A percentile compares a stretch with the other conserved stretches of the same genome.
These are phyloP conservation scores for Trifolium subterraneum DNA, from an alignment of 306 rosid genomes.

Conservation along the genomic window DNA sequence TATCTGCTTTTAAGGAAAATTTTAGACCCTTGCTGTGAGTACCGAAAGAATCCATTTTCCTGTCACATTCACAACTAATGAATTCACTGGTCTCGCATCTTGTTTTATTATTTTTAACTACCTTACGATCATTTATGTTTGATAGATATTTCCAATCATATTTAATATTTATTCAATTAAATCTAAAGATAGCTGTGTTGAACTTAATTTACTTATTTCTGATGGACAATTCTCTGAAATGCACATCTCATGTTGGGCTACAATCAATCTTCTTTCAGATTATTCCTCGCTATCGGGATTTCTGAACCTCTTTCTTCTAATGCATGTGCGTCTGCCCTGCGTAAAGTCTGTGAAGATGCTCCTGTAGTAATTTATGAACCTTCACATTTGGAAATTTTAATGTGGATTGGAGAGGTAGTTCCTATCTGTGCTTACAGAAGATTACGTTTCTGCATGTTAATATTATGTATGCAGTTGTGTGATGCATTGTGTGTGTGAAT, in stretches of 20 bases:
- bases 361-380: conserved; percentile 79
- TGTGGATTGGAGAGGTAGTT: conserved; percentile 98
- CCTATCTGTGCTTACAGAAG: conserved; percentile 27
- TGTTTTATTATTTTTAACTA: conserved; percentile 26
- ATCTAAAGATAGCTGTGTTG: conserved; percentile 32
- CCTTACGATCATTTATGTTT: conserved; percentile 27
- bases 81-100: conserved; percentile 6
- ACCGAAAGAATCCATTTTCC: conserved; percentile 39
- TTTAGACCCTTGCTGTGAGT: conserved; percentile 84
- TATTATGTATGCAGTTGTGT: conserved; percentile 26
- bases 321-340: conserved; percentile 88
- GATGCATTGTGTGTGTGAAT: conserved; percentile 26
- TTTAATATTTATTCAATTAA: conserved; percentile 23
- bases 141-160: conserved; percentile 19
- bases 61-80: conserved; percentile 24
- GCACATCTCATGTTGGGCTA: conserved; percentile 42
- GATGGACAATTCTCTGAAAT: conserved; percentile 37
- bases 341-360: conserved; percentile 94
- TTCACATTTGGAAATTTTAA: conserved; percentile 88
- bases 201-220: conserved; percentile 34
- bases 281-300: conserved; percentile 89
- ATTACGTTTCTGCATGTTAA: conserved; percentile 37
- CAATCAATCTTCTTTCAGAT: conserved; percentile 62
- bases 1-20: conserved; percentile 73
- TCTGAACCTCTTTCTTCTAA: conserved; percentile 81